Conservation (phyloP, 805 yeast species). For the Candida vaughaniae region DNA sequence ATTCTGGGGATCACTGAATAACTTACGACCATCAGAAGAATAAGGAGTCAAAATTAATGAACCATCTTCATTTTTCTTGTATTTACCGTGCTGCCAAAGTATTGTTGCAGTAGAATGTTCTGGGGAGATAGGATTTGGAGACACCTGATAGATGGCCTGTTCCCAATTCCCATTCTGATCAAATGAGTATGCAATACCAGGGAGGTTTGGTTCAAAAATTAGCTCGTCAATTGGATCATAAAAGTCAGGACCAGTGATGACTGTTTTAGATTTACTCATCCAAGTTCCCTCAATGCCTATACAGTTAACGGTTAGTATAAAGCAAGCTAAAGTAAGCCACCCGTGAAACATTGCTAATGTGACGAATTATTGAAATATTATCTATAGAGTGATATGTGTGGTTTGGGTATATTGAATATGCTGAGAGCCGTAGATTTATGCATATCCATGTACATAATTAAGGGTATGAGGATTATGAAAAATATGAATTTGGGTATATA, state of each 20-base stretch:
- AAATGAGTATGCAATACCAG: constrained; percentile 22
- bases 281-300: constrained; percentile 19
- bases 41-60: constrained; percentile 14
- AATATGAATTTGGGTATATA: constrained; percentile 7
- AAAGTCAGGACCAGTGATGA: constrained; percentile 18
- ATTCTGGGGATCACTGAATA: constrained; percentile 21
- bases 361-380: no score
- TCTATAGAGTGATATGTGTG: no score
- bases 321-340: no score
- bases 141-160: constrained; percentile 18
- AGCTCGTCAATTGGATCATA: constrained; percentile 20
- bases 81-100: constrained; percentile 24
- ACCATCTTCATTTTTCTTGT: constrained; percentile 9
- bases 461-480: no score
- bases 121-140: constrained; percentile 17
- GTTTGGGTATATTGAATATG: no score
- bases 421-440: no score
- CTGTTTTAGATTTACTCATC: constrained; percentile 19
- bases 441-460: no score
- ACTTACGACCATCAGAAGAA: constrained; percentile 20
- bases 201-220: constrained; percentile 18
- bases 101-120: constrained; percentile 18
- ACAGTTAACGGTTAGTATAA: no score
- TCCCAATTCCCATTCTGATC: constrained; percentile 22
- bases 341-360: no score